Evolutionary conservation across 495 filamentous ascomycete genomes (phyloP).

Genomic region (Venustampulla echinocandica): DNA sequence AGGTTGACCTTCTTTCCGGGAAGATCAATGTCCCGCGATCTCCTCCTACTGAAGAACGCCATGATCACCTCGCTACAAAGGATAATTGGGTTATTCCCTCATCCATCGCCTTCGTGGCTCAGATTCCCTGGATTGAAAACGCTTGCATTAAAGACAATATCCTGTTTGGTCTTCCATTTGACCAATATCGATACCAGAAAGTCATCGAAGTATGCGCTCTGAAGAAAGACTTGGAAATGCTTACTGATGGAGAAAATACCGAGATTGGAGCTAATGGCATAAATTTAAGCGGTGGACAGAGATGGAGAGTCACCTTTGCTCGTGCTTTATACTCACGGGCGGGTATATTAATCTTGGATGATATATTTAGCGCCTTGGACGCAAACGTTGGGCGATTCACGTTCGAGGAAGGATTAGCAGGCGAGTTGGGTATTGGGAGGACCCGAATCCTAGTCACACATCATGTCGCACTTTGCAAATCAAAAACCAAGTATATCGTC

Average conservation of each 20-base stretch:
- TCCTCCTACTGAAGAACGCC: conserved; percentile 35
- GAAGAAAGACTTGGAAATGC: conserved; percentile 63
- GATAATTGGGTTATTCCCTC: conserved; percentile 63
- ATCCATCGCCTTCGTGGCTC: conserved; percentile 67
- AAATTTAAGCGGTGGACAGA: conserved; percentile 76
- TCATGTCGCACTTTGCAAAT: conserved; percentile 63
- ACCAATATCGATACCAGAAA: conserved; percentile 53
- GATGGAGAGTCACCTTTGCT: conserved; percentile 73
- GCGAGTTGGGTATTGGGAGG: conserved; percentile 55
- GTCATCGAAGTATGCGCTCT: conserved; percentile 63
- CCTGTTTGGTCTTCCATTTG: conserved; percentile 61
- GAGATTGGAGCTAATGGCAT: conserved; percentile 79
- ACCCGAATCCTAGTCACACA: conserved; percentile 79
- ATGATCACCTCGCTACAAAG: conserved; percentile 48
- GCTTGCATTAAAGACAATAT: conserved; percentile 69
- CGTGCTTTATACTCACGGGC: conserved; percentile 73
- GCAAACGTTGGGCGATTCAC: conserved; percentile 72
- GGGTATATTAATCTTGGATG: conserved; percentile 70
- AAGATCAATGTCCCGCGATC: conserved; percentile 41
- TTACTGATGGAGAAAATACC: conserved; percentile 64
- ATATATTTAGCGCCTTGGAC: conserved; percentile 72
- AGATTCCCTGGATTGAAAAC: conserved; percentile 84
- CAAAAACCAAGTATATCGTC: conserved; percentile 61
- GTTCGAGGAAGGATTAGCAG: conserved; percentile 61
- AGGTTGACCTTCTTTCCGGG: conserved; percentile 49